Evolutionary conservation across 2,329 filamentous ascomycete genomes (phyloP), one percentile per base, ranked within the genome.

Genomic region (Penicillium psychrosexuale): DNA sequence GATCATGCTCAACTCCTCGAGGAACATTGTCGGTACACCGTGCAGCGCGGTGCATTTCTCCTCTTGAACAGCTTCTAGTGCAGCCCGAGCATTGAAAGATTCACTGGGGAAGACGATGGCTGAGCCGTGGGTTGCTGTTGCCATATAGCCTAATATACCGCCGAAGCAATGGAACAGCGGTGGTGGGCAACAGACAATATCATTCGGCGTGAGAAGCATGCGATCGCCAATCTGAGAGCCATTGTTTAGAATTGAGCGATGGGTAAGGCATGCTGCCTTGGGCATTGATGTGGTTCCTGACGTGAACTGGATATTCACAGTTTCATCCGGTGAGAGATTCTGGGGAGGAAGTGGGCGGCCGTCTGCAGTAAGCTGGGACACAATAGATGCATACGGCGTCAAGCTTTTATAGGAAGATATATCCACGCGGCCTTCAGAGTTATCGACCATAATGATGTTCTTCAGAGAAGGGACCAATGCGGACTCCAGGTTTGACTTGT

Each of bases 261-360:
- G 93, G 0, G 84, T 87, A 31, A 99, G 82, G 77, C 91, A 95
- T 1, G 93, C 93, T 0, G 94, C 94, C 75, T 97, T 97, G 22
- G 92, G 93, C 66, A 83, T 80, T 0, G 89, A 90, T 0, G 94
- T 97, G 0, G 94, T 97, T n/a, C 93, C 94, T 0, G 88, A 93
- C 0, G 94, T 99, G 77, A 97, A 97, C 72, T 97, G 93, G 61
- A 97, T 96, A 69, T 97, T 97, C 62, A 95, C 87, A 2, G 88
- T 85, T 47, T 97, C 93, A 57, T 83, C 71, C 0, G 85, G 79
- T 87, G 77, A 73, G 24, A 72, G 30, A 64, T 63, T 11, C 69
- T 78, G 70, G 73, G 77, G 57, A 66, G 73, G 65, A 75, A 89
- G 53, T 57, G 72, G 56, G 45, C 54, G 57, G 45, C 66, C 67